phyloP scores from a whole-genome alignment of 78 protist genomes.

The Dictyostelium firmibasis region DNA sequence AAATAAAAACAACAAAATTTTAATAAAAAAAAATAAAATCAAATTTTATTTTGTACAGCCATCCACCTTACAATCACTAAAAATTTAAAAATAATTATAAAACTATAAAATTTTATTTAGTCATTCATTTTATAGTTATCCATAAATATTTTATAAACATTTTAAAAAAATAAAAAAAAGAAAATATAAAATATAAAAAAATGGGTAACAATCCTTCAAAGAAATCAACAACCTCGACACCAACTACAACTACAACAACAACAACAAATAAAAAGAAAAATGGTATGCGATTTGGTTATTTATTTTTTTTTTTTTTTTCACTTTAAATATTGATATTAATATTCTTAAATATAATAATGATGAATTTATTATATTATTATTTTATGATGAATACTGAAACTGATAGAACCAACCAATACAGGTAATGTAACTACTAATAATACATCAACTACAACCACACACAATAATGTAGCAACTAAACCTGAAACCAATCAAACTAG shows the following conservation, averaged over 20 bases:
- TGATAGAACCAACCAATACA: neutral
- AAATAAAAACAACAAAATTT: too few relatives aligned
- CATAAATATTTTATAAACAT: too few relatives aligned
- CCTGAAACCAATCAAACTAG: neutral
- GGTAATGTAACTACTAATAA: neutral
- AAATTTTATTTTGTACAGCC: neutral
- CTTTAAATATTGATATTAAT: too few relatives aligned
- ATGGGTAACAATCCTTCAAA: conserved; percentile 32
- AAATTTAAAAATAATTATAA: too few relatives aligned
- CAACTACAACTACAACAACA: neutral
- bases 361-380: too few relatives aligned
- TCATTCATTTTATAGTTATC: neutral
- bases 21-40: neutral
- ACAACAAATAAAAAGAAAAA: neutral
- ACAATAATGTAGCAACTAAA: neutral
- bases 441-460: neutral
- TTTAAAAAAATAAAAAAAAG: neutral
- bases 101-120: neutral
- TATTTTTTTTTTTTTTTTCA: neutral
- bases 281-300: neutral
- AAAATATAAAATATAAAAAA: neutral
- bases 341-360: too few relatives aligned
- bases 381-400: neutral
- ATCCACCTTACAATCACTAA: neutral
- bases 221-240: neutral